Conservation (phyloP, 108 stramenopile genomes). For the Thalassiosira profunda region DNA sequence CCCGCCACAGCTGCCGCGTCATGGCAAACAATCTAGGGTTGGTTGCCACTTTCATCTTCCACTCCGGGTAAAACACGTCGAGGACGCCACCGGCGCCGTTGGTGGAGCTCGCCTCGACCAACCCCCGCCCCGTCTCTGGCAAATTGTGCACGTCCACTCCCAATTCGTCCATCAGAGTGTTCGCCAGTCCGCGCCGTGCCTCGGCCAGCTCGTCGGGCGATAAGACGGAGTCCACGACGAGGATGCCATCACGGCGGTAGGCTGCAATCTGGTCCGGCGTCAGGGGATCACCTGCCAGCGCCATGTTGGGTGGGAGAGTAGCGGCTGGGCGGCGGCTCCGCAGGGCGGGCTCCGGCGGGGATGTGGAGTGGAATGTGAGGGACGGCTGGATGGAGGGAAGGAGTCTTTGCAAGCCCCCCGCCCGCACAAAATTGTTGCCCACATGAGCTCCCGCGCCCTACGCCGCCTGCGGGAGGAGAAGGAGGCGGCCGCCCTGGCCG, state of each 20-base stretch:
- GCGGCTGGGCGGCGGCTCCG: too few relatives aligned
- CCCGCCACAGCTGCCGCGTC: slow-evolving; percentile 83
- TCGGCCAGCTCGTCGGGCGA: slow-evolving; percentile 43
- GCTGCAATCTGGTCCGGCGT: slow-evolving; percentile 45
- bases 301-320: too few relatives aligned
- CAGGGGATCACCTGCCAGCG: too few relatives aligned
- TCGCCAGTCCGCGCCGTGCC: slow-evolving; percentile 49
- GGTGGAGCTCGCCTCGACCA: slow-evolving; percentile 67
- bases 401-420: too few relatives aligned
- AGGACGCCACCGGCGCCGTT: slow-evolving; percentile 89
- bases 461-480: slow-evolving; percentile 68
- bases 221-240: slow-evolving; percentile 74
- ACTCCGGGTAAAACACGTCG: slow-evolving; percentile 90
- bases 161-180: slow-evolving; percentile 47
- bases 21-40: slow-evolving; percentile 66
- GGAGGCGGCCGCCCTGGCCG: slow-evolving; percentile 15
- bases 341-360: too few relatives aligned
- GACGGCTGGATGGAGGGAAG: too few relatives aligned
- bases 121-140: slow-evolving; percentile 50
- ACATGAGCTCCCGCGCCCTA: slow-evolving; percentile 83
- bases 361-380: too few relatives aligned
- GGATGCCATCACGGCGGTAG: slow-evolving; percentile 57
- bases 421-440: too few relatives aligned
- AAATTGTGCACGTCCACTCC: slow-evolving; percentile 62
- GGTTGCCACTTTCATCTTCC: slow-evolving; percentile 82